Evolutionary conservation across 2,329 filamentous ascomycete genomes (phyloP).

Genomic region (Neocucurbitaria cava): DNA sequence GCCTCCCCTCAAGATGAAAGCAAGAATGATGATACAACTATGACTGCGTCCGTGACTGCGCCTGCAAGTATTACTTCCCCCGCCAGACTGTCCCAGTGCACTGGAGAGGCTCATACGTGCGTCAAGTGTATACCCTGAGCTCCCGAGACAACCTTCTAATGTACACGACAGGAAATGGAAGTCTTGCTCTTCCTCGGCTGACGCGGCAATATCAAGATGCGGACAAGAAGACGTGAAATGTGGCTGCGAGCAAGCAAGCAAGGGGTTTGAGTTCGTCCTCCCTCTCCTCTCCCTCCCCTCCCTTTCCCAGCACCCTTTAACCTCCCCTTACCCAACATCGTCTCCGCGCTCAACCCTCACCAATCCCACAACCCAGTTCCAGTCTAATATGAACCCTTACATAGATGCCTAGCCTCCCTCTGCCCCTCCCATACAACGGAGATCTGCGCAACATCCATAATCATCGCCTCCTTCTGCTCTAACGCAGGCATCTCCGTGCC

Average conservation of each 20-base stretch:
- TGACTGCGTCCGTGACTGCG: neutral
- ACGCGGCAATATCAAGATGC: slow-evolving; percentile 13
- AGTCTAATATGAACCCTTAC: too few relatives aligned
- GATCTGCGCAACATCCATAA: neutral
- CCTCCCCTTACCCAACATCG: neutral
- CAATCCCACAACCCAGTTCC: neutral
- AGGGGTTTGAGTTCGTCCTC: slow-evolving; percentile 15
- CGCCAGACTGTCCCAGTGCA: neutral
- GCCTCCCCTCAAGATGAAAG: neutral
- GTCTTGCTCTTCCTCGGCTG: slow-evolving; percentile 20
- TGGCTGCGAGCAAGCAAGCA: slow-evolving; percentile 15
- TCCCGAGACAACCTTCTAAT: neutral
- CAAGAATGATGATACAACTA: neutral
- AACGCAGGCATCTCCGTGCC: neutral
- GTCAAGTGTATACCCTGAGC: neutral
- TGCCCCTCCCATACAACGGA: slow-evolving; percentile 2
- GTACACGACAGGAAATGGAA: slow-evolving; percentile 12
- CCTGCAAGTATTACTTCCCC: neutral
- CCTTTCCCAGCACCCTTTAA: neutral
- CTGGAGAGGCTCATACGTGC: slow-evolving; percentile 13
- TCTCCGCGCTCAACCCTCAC: neutral
- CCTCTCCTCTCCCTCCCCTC: neutral
- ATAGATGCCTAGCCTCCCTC: slow-evolving; percentile 16
- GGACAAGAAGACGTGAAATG: slow-evolving; percentile 14
- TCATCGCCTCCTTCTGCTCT: neutral